Base-by-base conservation (phyloP, 1,284 basidiomycete genomes). In the Inonotus hispidus region DNA sequence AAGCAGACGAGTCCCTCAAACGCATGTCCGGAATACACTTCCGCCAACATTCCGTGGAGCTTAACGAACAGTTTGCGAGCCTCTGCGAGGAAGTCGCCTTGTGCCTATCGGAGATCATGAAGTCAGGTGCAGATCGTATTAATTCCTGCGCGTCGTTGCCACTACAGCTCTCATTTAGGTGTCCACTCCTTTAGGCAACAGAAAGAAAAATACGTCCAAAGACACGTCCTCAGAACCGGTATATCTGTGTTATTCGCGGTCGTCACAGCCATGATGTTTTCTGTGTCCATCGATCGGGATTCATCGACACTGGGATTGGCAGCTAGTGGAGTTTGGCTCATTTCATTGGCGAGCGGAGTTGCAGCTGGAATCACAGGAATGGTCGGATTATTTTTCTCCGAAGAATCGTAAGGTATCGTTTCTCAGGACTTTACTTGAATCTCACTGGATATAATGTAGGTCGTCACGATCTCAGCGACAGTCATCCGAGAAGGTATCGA, bases 181-280 rank as follows among this genome's bases (percentile, higher is more conserved):
- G 14, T 49, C 10, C 35, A 25, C 27, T 23, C 8, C 13, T 23
- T 47, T 23, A 47, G 29, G 37, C 29, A 57, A 10, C 50, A 41
- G 23, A 53, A 49, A 23, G 19, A 55, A 14, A 52, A 45, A 13
- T 52, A 60, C 21, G 19, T 29, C 14, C 37, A 41, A n/a, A 46
- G 25, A 19, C 37, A 37, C 14, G 16, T 49, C 14, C 32, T 45
- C 29, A 46, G 53, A 32, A 47, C 53, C 7, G 39, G 50, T 8
- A 53, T 62, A 13, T n/a, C 56, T 0, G 29, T 57, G 19, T 8
- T 62, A 13, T 57, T 62, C 25, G 57, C 60, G 3, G 37, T 62
- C 21, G 39, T 58, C n/a, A 47, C 56, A n/a, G 55, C 60, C 23
- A 45, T 54, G 19, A 50, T 62, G 47, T 38, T 62, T 23, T 53